Evolutionary conservation across 345 rosid genomes (phyloP), one percentile per base, ranked within the genome.

Genomic region (Eucalyptus erythrocorys): DNA sequence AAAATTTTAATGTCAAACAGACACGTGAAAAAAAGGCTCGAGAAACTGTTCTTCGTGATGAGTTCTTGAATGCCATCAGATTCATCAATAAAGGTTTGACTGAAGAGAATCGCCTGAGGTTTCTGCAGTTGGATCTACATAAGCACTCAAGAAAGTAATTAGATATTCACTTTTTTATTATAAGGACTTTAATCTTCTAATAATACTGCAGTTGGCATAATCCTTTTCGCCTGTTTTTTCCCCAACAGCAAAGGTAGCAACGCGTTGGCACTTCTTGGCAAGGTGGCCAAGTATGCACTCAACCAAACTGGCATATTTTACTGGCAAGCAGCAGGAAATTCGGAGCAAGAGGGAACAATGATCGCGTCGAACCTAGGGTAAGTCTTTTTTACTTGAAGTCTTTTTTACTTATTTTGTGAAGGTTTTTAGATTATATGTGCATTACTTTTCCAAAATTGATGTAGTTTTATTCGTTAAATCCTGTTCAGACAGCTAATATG

Each of bases 101-200:
- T 40, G 92, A 93, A 90, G 98, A 97, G 91, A 92, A 93, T 66
- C 96, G 94, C 86, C 91, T 98, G 80, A 92, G 94, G 92, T 97
- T 97, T 91, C 94, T 96, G 89, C 98, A 97, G 91, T 97, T 95
- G 97, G 99, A 98, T 94, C 93, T 98, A 89, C 91, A 93, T 91
- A 96, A 92, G 88, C 95, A 95, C 87, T 96, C 97, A 49, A 94
- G 93, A 93, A 96, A 91, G 98, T 96, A 95, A 80, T 61, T 68
- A 2, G 15, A 30, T 89, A 30, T 82, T 43, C 50, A 22, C 42
- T 68, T 76, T 76, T 30, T 42, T 37, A 45, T 34, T 10, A 15
- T 37, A 48, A 49, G 51, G 43, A 68, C 26, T 17, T 68, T 87
- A 64, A 87, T 86, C 22, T 86, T 51, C 61, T 50, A 34, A 17